Evolutionary conservation across 1,139 yeast species (phyloP), one percentile per base, ranked within the genome.

Genomic region (Taiozyma sp.): DNA sequence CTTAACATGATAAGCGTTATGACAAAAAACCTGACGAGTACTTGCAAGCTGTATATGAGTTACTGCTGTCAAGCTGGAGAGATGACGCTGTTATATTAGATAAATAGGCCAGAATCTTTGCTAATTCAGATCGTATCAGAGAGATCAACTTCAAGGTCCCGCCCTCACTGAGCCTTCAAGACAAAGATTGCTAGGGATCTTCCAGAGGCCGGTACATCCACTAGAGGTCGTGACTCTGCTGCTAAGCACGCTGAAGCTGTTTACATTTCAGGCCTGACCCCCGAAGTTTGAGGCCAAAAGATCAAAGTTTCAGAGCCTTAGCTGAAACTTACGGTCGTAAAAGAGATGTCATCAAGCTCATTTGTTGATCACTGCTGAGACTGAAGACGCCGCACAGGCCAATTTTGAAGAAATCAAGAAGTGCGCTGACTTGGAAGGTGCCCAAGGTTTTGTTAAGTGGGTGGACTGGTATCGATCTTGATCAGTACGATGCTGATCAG

Each of bases 121-220:
- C 73, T 12, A 73, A 71, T 40, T 72, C 74, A 0, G 66, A 66
- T 12, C 65, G 66, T 47, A 60, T 72, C 30, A 68, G 75, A 58
- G 64, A 68, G 46, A 72, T 72, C 42, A 62, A 72, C 49, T 69
- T 66, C 51, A 64, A 43, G 76, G 76, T 1, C 76, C 76, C 4
- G 61, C 55, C 43, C 65, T 73, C 28, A 64, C 72, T 14, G 69
- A 68, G 39, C 77, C 76, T 19, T 65, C 74, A 10, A 70, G 70
- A 13, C 77, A 73, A 53, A 68, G 76, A 57, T 56, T 73, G 13
- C 77, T 76, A 0, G 70, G 72, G 2, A 63, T 74, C 43, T 62
- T 74, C 40, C 79, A n/a, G n/a, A 74, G 57, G 78, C 79, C 3
- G 79, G 79, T 14, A 67, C 76, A 22, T 74, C 78, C 0, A 59